These are phyloP conservation scores for Mortierella sp. DNA, from an alignment of 371 early-diverging fungal species.

Conservation along the genomic window DNA sequence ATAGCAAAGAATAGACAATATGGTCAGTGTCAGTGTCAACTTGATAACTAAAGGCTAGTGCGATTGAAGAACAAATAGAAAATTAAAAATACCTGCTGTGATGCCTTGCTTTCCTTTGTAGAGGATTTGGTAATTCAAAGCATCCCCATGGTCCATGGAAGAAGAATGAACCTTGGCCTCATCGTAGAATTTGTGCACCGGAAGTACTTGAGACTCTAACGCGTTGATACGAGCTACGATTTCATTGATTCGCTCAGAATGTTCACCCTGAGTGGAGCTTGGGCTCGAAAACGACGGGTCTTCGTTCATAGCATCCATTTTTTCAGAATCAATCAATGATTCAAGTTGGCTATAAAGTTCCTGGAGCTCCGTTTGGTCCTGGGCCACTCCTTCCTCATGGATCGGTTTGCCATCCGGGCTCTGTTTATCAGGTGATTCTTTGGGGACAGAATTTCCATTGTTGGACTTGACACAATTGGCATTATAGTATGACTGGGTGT, in stretches of 20 bases:
- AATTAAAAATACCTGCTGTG: conserved; percentile 13
- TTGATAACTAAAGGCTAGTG: background rate
- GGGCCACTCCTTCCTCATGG: no score
- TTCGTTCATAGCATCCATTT: no score
- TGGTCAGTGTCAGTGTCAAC: background rate
- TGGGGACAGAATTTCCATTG: no score
- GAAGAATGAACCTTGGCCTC: conserved; percentile 12
- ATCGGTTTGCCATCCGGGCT: no score
- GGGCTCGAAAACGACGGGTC: no score
- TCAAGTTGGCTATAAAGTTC: no score
- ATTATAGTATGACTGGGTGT: conserved; percentile 15
- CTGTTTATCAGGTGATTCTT: no score
- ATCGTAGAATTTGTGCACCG: conserved; percentile 31
- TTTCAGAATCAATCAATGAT: no score
- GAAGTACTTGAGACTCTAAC: conserved; percentile 15
- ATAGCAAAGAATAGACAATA: background rate
- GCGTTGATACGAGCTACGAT: conserved; percentile 16
- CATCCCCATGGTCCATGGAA: conserved; percentile 6
- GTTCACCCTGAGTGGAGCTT: no score
- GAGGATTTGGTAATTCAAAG: conserved; percentile 1
- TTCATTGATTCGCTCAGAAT: conserved; percentile 7
- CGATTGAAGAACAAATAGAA: background rate
- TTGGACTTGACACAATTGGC: conserved; percentile 22
- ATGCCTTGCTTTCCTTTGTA: conserved; percentile 28
- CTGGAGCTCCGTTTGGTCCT: no score